phyloP scores from a whole-genome alignment of 257 asterid genomes.

The Lantana camara region DNA sequence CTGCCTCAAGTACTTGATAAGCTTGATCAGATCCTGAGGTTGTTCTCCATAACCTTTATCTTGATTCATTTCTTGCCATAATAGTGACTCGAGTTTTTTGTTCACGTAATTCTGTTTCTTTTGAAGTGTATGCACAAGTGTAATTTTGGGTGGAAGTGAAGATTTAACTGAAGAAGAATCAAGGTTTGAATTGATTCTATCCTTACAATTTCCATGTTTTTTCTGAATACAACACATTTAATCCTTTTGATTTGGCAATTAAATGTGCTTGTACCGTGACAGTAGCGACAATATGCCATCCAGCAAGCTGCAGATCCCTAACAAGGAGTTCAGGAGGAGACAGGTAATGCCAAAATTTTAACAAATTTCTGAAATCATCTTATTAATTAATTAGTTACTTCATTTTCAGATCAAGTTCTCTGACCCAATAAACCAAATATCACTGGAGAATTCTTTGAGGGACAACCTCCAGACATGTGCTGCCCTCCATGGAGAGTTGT shows the following conservation, averaged over 20 bases:
- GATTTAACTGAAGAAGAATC: conserved; percentile 92
- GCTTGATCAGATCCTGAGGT: conserved; percentile 95
- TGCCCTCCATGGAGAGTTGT: conserved; percentile 83
- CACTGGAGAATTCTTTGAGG: conserved; percentile 77
- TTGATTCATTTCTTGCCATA: conserved; percentile 19
- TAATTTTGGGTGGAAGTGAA: conserved; percentile 79
- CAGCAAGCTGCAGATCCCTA: conserved; percentile 73
- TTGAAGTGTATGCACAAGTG: conserved; percentile 82
- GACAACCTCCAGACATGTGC: conserved; percentile 93
- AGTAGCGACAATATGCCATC: conserved; percentile 70
- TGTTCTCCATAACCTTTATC: conserved; percentile 25
- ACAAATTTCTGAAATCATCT: neutral
- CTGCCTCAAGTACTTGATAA: conserved; percentile 92
- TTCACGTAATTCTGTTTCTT: conserved; percentile 26
- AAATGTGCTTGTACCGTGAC: conserved; percentile 32
- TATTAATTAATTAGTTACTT: conserved; percentile 21
- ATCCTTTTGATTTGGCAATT: conserved; percentile 22
- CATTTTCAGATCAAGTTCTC: conserved; percentile 72
- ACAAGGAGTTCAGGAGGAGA: conserved; percentile 89
- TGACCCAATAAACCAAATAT: conserved; percentile 79
- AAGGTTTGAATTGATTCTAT: conserved; percentile 54
- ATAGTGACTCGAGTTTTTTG: neutral
- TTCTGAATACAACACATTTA: conserved; percentile 21
- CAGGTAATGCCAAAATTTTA: conserved; percentile 55
- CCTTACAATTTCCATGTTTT: conserved; percentile 19